phyloP scores from a whole-genome alignment of 1,284 basidiomycete species.

The Mycena sp. region DNA sequence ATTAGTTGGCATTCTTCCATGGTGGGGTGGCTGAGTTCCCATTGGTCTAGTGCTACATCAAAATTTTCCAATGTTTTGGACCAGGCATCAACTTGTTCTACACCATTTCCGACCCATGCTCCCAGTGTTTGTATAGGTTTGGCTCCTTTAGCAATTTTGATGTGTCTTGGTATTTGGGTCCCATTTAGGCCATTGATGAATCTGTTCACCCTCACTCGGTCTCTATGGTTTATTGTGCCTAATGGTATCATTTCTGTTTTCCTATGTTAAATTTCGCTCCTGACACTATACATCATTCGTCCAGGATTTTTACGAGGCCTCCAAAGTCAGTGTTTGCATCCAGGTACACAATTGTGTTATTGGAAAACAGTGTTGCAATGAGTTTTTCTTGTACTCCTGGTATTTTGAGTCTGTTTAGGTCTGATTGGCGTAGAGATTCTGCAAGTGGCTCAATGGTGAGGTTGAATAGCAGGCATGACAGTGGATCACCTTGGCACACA shows the following conservation, averaged over 20 bases:
- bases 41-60: neutral
- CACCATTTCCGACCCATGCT: conserved; percentile 24
- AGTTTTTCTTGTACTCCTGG: too few relatives aligned
- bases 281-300: too few relatives aligned
- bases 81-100: conserved; percentile 14
- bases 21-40: conserved; percentile 14
- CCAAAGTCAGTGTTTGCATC: conserved; percentile 19
- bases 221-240: conserved; percentile 20
- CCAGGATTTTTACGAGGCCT: conserved; percentile 22
- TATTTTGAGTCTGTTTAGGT: too few relatives aligned
- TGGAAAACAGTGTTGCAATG: conserved; percentile 30
- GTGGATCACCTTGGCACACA: conserved; percentile 37
- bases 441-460: too few relatives aligned
- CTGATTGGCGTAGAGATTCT: too few relatives aligned
- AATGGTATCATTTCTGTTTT: conserved; percentile 36
- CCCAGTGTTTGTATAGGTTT: conserved; percentile 25
- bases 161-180: too few relatives aligned
- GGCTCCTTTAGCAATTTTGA: conserved; percentile 13
- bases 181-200: neutral
- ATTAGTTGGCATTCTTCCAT: conserved; percentile 21
- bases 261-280: conserved; percentile 35
- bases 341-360: conserved; percentile 28
- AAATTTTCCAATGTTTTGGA: conserved; percentile 3
- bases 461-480: too few relatives aligned
- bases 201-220: neutral